Evolutionary conservation across 2,329 filamentous ascomycete genomes (phyloP), one percentile per base, ranked within the genome.

Genomic region (Ophiostoma pallidulum): DNA sequence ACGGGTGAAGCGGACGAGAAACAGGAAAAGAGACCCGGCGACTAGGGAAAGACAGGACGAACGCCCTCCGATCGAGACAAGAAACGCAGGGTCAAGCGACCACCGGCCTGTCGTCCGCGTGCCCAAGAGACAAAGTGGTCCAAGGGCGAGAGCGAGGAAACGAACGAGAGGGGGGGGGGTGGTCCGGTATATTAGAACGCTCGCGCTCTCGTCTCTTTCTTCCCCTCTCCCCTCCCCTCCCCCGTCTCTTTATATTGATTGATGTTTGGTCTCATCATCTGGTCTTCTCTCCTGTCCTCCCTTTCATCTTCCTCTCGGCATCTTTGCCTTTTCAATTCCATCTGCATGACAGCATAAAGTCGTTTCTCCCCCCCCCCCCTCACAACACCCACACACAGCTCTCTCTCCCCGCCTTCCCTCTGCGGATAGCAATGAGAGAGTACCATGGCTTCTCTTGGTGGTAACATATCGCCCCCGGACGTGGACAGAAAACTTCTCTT

Each of bases 381-480:
- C 19, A 45, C 42, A 38, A 36, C 32, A n/a, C 22, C n/a, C 16
- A 41, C 12, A 29, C 35, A 41, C 46, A n/a, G 48, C 49, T 41
- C 49, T 51, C 56, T 60, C 61, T 57, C 56, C 41, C 39, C 37
- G 28, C 35, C 43, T 48, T 41, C 60, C 60, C n/a, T n/a, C n/a
- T n/a, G n/a, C n/a, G n/a, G n/a, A n/a, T n/a, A 65, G 65, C 60
- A 69, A 82, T 82, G 78, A 77, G 78, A 80, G 77, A 81, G 68
- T 82, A 82, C 61, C 78, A 82, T 82, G 78, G 77, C 71, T 81
- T 82, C 67, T 82, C 77, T 71, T 81, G 78, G 74, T 79, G 75
- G 74, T 80, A 79, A 75, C 69, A 70, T 74, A 57, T 61, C 73
- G 60, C 68, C 70, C 57, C 65, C 63, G 50, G 66, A 66, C 53